phyloP scores from a whole-genome alignment of 1,284 basidiomycete species.

The Heterobasidion occidentale region DNA sequence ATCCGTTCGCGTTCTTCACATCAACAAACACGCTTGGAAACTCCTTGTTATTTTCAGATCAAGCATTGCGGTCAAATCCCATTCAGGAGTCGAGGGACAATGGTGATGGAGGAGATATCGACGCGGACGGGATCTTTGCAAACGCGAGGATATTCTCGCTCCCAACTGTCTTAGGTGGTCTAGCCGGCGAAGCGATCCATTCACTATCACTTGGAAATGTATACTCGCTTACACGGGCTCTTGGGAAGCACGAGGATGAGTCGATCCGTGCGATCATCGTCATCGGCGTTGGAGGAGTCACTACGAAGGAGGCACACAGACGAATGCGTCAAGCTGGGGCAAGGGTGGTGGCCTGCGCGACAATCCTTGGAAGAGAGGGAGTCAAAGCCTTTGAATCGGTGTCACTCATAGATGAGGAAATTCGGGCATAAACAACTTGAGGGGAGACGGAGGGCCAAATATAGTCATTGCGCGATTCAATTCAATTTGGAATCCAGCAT shows the following conservation, averaged over 20 bases:
- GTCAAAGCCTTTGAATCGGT: constrained; percentile 56
- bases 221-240: constrained; percentile 44
- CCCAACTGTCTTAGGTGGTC: constrained; percentile 56
- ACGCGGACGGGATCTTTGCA: not conserved
- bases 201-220: constrained; percentile 70
- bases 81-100: not conserved
- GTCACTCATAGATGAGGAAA: constrained; percentile 8
- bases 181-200: constrained; percentile 73
- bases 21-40: constrained; percentile 22
- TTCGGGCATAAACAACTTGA: not conserved
- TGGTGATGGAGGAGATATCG: not conserved
- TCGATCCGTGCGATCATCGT: constrained; percentile 44
- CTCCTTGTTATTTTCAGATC: constrained; percentile 9
- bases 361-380: constrained; percentile 61
- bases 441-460: not conserved
- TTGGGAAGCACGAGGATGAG: constrained; percentile 32
- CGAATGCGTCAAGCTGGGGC: constrained; percentile 71
- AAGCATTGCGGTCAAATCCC: constrained; percentile 3
- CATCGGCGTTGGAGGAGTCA: constrained; percentile 77
- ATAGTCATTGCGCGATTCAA: not conserved
- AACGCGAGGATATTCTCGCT: constrained; percentile 30
- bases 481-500: no score
- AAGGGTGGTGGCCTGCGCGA: constrained; percentile 64
- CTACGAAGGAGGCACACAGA: constrained; percentile 40
- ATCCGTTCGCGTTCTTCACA: constrained; percentile 43